These are phyloP conservation scores for Calophaca sinica DNA, from an alignment of 306 rosid species.

Conservation along the genomic window DNA sequence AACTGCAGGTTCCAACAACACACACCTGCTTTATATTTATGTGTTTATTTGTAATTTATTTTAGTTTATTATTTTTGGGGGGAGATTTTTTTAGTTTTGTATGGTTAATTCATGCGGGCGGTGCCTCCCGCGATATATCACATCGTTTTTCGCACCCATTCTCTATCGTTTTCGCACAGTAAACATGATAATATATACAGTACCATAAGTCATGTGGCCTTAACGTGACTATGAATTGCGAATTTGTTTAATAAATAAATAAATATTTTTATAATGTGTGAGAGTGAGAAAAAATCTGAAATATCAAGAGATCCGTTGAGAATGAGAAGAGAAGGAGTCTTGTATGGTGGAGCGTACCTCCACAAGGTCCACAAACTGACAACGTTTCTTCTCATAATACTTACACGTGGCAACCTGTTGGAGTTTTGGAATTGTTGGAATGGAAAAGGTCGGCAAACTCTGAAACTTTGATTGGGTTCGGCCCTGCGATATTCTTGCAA, in stretches of 20 bases:
- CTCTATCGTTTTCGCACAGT: conserved; percentile 18
- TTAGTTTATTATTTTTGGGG: neutral
- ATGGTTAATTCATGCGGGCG: conserved; percentile 64
- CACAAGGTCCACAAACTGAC: conserved; percentile 7
- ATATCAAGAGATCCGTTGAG: conserved; percentile 49
- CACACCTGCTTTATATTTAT: conserved; percentile 42
- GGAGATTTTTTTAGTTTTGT: conserved; percentile 34
- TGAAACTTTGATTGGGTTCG: neutral
- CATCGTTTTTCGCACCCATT: conserved; percentile 58
- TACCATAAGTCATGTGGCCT: neutral
- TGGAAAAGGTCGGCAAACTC: conserved; percentile 26
- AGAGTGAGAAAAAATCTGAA: conserved; percentile 39
- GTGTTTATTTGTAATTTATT: conserved; percentile 15
- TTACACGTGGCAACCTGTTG: conserved; percentile 45
- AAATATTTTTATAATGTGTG: no score
- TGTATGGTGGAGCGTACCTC: conserved; percentile 34
- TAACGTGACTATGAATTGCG: neutral
- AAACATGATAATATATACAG: neutral
- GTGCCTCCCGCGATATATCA: conserved; percentile 66
- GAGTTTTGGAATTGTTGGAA: neutral
- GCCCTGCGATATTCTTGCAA: neutral
- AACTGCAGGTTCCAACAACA: conserved; percentile 38
- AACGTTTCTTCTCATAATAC: neutral
- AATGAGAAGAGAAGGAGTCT: conserved; percentile 28
- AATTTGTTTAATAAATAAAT: neutral